Evolutionary conservation across 2,329 filamentous ascomycete species (phyloP).

Genomic region (Pezicula radicicola): DNA sequence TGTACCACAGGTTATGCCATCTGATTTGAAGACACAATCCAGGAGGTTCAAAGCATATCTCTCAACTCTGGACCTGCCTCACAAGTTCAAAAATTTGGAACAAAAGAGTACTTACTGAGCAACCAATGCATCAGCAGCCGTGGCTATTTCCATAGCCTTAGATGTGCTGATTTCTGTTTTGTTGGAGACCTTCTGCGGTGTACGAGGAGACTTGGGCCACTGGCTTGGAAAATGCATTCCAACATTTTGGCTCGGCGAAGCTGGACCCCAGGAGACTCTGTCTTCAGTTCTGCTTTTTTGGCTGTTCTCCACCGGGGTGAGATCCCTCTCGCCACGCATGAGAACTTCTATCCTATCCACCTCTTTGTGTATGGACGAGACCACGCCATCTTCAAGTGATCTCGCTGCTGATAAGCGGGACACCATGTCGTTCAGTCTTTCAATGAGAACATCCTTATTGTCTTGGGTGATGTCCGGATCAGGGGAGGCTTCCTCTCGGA

Average conservation of each 20-base stretch:
- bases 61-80: too few species aligned
- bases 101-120: conserved; percentile 27
- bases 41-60: too few species aligned
- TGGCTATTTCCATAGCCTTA: conserved; percentile 33
- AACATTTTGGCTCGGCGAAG: conserved; percentile 16
- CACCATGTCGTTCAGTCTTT: conserved; percentile 31
- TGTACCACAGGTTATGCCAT: too few species aligned
- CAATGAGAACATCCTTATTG: conserved; percentile 28
- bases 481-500: conserved; percentile 1
- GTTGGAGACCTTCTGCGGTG: background rate
- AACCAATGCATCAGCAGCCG: conserved; percentile 43
- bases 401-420: conserved; percentile 24
- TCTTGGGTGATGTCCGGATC: conserved; percentile 21
- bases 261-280: conserved; percentile 20
- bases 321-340: conserved; percentile 12
- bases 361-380: conserved; percentile 30
- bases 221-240: conserved; percentile 14
- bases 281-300: conserved; percentile 11
- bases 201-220: background rate
- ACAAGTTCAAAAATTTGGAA: too few species aligned
- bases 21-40: too few species aligned
- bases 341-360: conserved; percentile 35
- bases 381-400: conserved; percentile 23
- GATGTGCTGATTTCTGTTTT: conserved; percentile 9
- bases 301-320: background rate